Evolutionary conservation across 371 early-diverging fungal species (phyloP).

Genomic region (Mortierella sp.): DNA sequence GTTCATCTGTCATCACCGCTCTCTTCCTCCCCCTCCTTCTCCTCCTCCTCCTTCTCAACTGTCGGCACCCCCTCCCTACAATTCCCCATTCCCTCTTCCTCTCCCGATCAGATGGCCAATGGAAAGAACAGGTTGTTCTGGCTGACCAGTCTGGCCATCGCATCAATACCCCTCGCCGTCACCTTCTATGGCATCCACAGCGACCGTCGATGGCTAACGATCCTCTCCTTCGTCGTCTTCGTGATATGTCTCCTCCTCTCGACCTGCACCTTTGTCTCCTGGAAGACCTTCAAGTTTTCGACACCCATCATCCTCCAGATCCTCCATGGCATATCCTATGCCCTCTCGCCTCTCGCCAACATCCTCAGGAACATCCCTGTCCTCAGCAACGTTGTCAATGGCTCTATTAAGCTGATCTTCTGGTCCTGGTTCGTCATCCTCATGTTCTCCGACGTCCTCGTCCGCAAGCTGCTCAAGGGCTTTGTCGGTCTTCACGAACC

Average conservation of each 20-base stretch:
- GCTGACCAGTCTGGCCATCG: slow-evolving; percentile 51
- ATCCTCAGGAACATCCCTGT: slow-evolving; percentile 46
- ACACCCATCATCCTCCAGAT: slow-evolving; percentile 49
- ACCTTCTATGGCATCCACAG: slow-evolving; percentile 44
- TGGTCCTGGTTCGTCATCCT: slow-evolving; percentile 53
- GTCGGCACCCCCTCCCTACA: not conserved
- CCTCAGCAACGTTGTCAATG: slow-evolving; percentile 51
- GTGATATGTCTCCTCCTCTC: slow-evolving; percentile 49
- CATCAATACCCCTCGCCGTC: slow-evolving; percentile 53
- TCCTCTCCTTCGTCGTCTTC: slow-evolving; percentile 47
- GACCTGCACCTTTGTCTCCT: slow-evolving; percentile 55
- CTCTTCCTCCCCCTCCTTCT: not conserved
- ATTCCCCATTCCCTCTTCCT: not conserved
- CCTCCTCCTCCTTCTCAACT: not conserved
- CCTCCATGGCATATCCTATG: slow-evolving; percentile 36
- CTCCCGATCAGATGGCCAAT: slow-evolving; percentile 45
- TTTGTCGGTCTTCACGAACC: slow-evolving; percentile 55
- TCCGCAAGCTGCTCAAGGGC: slow-evolving; percentile 49
- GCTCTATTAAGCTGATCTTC: slow-evolving; percentile 45
- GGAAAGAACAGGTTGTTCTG: slow-evolving; percentile 58
- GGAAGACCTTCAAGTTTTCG: slow-evolving; percentile 53
- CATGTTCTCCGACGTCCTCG: slow-evolving; percentile 52
- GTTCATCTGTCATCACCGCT: not conserved
- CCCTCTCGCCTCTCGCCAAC: slow-evolving; percentile 41
- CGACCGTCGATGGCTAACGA: slow-evolving; percentile 47